Evolutionary conservation across 768 basidiomycete genomes (phyloP).

Genomic region (Leccinum disarticulatum): DNA sequence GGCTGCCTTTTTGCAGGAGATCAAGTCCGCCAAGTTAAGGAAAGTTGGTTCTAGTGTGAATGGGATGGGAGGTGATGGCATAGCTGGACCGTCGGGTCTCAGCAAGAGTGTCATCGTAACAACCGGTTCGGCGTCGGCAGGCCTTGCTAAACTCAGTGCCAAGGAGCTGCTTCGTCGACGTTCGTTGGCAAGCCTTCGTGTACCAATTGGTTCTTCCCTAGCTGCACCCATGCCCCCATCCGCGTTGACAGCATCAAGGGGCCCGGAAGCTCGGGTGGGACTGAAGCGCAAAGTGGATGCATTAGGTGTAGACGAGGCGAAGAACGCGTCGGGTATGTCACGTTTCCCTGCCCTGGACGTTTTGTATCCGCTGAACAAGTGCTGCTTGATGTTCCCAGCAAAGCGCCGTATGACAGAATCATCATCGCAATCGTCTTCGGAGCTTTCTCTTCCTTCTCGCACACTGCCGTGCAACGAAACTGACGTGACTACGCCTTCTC

Average conservation of each 20-base stretch:
- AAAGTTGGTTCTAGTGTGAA: conserved; percentile 44
- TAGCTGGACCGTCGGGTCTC: conserved; percentile 28
- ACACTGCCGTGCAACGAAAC: conserved; percentile 38
- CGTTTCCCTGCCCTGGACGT: not conserved
- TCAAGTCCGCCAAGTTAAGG: conserved; percentile 71
- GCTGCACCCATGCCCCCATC: conserved; percentile 21
- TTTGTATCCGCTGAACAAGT: conserved; percentile 3
- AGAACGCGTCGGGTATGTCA: conserved; percentile 36
- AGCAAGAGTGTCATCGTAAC: conserved; percentile 30
- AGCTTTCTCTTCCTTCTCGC: conserved; percentile 15
- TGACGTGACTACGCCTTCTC: conserved; percentile 59
- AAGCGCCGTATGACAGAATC: conserved; percentile 39
- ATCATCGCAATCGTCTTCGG: conserved; percentile 30
- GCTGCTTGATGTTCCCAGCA: conserved; percentile 23
- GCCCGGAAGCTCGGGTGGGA: conserved; percentile 10
- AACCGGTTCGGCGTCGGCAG: conserved; percentile 1
- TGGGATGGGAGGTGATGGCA: conserved; percentile 19
- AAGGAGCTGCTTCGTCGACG: conserved; percentile 27
- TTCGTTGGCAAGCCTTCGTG: conserved; percentile 28
- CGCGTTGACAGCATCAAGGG: conserved; percentile 4
- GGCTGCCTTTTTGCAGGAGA: conserved; percentile 77
- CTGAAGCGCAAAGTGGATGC: conserved; percentile 36
- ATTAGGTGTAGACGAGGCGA: conserved; percentile 25
- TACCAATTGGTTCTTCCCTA: conserved; percentile 23
- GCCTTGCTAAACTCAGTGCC: conserved; percentile 11